Base-by-base conservation (phyloP, 2,329 filamentous ascomycete species). In the Teratosphaeria viscida region DNA sequence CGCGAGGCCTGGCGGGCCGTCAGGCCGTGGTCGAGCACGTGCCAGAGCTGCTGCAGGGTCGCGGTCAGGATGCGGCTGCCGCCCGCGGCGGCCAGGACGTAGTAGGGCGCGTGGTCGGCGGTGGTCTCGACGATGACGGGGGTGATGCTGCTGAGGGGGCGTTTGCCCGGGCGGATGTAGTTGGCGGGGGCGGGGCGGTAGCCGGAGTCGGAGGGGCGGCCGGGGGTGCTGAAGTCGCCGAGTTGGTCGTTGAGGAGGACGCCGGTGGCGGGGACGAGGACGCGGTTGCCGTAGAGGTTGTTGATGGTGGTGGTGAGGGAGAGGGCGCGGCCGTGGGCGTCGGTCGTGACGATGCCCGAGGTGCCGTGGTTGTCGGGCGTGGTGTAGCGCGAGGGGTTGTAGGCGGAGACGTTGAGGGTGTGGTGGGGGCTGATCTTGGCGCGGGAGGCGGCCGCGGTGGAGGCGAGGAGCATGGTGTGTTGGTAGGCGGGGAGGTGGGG, bases 231-330 rank as follows among this genome's bases (percentile, higher is more conserved):
- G 77, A 96, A 96, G 76, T 95, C 90, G 77, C 86, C 68, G 74
- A 76, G 76, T 59, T 77, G 77, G 63, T 79, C 77, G 72, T 79
- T 73, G 77, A 95, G 83, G 59, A 95, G 89, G 60, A 96, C 81
- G 19, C 92, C 92, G 0, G 90, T 92, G 66, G 87, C 82, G 0
- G 90, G 89, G 0, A 92, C 87, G 74, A 95, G 85, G 63, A 95
- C 73, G 23, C 85, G 80, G 32, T 85, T 87, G 54, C 92, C 92
- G 67, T 95, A 97, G 2, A 94, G 79, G 4, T 94, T 79, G 73
- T 96, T 96, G 59, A 96, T 79, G 0, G 92, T 96, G 0, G 90
- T 94, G 0, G 92, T 96, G 12, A 91, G 79, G 1, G 88, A 87
- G 39, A 95, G 82, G 2, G 90, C 85, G 72, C 96, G 79, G 6